phyloP scores from a whole-genome alignment of 2,329 filamentous ascomycete species.

The Alternaria viburni region DNA sequence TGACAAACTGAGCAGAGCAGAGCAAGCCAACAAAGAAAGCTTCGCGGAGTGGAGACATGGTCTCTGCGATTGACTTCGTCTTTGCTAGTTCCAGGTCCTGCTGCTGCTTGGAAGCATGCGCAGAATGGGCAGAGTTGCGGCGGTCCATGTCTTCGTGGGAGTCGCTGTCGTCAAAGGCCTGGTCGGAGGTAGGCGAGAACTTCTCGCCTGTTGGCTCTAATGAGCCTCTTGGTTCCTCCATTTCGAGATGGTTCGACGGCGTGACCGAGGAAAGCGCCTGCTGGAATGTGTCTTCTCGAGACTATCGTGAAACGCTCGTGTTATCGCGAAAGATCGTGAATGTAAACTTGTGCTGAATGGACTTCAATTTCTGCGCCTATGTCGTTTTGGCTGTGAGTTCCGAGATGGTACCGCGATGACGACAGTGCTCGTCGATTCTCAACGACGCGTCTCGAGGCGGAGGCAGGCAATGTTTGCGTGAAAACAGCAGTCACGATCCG shows the following conservation, averaged over 20 bases:
- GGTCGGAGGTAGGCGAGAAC: not conserved
- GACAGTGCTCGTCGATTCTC: not conserved
- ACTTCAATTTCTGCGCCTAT: not conserved
- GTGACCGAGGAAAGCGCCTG: not conserved
- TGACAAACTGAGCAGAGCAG: constrained; percentile 44
- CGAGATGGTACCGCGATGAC: not conserved
- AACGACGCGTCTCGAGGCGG: not conserved
- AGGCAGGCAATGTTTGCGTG: not conserved
- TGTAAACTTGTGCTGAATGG: not conserved
- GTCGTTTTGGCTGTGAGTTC: not conserved
- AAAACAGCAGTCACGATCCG: not conserved
- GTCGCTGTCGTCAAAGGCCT: not conserved
- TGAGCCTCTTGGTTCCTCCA: not conserved
- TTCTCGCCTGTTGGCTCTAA: not conserved
- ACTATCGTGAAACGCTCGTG: not conserved
- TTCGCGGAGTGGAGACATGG: constrained; percentile 30
- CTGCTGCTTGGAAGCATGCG: not conserved
- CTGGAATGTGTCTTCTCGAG: not conserved
- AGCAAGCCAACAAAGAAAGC: constrained; percentile 34
- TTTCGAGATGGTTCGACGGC: not conserved
- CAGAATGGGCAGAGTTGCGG: not conserved
- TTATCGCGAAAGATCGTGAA: no score
- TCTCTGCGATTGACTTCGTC: constrained; percentile 29
- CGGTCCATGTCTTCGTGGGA: not conserved
- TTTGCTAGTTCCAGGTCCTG: constrained; percentile 21